Conservation (phyloP, 2,329 filamentous ascomycete genomes). For the Zelopaecilomyces penicillatus region DNA sequence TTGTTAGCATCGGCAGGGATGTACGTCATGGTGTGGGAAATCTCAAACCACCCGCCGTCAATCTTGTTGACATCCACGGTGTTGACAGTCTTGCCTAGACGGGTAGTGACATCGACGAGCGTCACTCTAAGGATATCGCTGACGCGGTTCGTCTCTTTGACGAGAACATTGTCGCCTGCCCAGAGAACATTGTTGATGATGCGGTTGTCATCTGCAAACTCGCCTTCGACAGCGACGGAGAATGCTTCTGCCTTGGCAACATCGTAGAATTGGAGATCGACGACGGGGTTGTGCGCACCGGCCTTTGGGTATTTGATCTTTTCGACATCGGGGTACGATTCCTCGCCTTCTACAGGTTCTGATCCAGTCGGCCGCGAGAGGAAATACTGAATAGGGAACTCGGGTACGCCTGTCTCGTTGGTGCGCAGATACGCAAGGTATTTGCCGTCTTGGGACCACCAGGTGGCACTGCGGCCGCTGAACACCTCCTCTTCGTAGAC, state of each 20-base stretch:
- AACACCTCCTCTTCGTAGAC: conserved; percentile 73
- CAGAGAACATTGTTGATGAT: conserved; percentile 91
- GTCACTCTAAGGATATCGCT: conserved; percentile 86
- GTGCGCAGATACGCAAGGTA: conserved; percentile 88
- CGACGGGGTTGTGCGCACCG: conserved; percentile 84
- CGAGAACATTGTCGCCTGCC: conserved; percentile 75
- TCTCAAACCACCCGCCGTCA: conserved; percentile 98
- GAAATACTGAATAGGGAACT: conserved; percentile 91
- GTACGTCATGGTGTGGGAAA: conserved; percentile 75
- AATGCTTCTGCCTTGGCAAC: conserved; percentile 70
- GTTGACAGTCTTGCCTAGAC: conserved; percentile 70
- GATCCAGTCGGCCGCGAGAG: conserved; percentile 75
- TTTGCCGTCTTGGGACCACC: conserved; percentile 89
- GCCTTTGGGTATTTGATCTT: conserved; percentile 97
- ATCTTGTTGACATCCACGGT: conserved; percentile 70
- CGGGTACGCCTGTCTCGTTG: conserved; percentile 85
- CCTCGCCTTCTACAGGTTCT: conserved; percentile 56
- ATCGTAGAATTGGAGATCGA: conserved; percentile 84
- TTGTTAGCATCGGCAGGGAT: conserved; percentile 75
- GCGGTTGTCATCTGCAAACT: conserved; percentile 72
- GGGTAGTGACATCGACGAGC: conserved; percentile 67
- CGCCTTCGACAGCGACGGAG: conserved; percentile 64
- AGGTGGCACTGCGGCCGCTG: conserved; percentile 69
- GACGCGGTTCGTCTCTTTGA: conserved; percentile 90
- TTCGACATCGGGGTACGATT: conserved; percentile 82